Conservation (phyloP, 345 rosid genomes). For the Lenwebbia sp. region DNA sequence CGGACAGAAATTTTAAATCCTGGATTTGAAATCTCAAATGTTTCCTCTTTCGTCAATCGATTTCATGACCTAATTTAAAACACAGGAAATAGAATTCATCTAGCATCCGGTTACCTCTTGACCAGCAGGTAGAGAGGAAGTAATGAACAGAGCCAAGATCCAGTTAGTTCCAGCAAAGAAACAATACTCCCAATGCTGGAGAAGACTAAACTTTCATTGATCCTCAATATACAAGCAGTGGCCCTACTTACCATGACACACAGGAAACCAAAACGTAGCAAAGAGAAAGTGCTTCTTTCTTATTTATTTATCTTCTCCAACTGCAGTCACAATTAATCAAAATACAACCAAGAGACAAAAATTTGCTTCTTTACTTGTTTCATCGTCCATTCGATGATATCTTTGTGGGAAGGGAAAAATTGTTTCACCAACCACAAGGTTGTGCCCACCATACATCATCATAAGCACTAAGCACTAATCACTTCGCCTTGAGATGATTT, state of each 20-base stretch:
- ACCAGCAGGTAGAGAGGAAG: neutral
- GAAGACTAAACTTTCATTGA: neutral
- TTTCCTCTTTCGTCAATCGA: neutral
- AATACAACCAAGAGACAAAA: neutral
- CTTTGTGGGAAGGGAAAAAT: neutral
- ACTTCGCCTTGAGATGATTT: neutral
- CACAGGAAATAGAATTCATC: neutral
- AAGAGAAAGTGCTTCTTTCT: neutral
- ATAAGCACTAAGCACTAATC: neutral
- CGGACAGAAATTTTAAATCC: neutral
- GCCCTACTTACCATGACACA: neutral
- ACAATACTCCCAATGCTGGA: neutral
- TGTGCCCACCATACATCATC: neutral
- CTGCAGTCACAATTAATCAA: neutral
- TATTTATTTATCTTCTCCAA: neutral
- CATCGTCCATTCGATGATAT: neutral
- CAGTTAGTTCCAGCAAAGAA: neutral
- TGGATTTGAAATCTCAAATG: neutral
- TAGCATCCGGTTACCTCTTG: neutral
- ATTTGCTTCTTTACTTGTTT: neutral
- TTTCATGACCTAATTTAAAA: neutral
- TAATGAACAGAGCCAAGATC: neutral
- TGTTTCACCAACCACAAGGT: neutral
- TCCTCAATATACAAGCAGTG: neutral
- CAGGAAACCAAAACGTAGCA: neutral